Percentiles rank a stretch among this genome's conserved stretches.
These are phyloP conservation scores for Leishmania arabica DNA, from an alignment of 208 protist species.

Conservation along the genomic window DNA sequence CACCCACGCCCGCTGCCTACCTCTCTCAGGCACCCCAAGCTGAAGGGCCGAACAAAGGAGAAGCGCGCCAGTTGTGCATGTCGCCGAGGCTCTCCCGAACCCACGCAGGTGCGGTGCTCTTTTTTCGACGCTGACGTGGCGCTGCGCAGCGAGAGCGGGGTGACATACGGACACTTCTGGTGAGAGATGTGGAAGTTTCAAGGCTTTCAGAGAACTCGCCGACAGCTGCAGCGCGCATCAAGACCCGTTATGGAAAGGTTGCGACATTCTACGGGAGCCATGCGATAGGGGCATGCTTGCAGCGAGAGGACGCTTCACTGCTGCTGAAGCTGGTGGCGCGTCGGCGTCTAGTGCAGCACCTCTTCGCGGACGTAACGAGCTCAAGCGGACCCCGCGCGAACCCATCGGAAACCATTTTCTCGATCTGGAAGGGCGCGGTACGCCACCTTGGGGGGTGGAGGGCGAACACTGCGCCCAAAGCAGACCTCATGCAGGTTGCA, in stretches of 20 bases:
- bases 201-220: background rate
- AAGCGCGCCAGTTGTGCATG: too few species aligned
- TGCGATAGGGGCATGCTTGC: background rate
- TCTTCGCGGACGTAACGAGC: background rate
- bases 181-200: background rate
- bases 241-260: background rate
- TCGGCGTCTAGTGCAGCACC: background rate
- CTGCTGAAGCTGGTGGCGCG: background rate
- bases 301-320: background rate
- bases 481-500: background rate
- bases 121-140: background rate
- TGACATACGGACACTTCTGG: background rate
- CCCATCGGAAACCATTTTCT: background rate
- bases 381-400: background rate
- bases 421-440: background rate
- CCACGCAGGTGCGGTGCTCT: background rate
- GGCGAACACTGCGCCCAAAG: background rate
- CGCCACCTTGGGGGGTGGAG: background rate
- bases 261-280: background rate
- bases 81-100: background rate
- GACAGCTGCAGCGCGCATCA: background rate
- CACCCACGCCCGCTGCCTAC: background rate
- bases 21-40: background rate
- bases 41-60: background rate
- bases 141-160: background rate